Conservation (phyloP, 495 filamentous ascomycete genomes). For the Talaromyces nanjingensis region DNA sequence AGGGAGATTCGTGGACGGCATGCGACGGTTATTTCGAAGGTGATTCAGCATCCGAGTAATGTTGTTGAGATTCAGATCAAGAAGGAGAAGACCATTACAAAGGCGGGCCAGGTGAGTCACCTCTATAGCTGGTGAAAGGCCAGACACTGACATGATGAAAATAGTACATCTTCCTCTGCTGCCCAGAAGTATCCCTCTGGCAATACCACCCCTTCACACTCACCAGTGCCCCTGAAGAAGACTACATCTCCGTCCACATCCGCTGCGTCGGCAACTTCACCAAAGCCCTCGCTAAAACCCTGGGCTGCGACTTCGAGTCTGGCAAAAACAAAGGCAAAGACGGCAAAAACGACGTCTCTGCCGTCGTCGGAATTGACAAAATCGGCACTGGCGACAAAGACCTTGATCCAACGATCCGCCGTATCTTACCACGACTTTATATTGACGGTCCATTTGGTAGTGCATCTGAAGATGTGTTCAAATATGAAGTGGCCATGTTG, state of each 20-base stretch:
- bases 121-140: neutral
- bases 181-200: slow-evolving; percentile 71
- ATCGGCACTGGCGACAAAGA: slow-evolving; percentile 40
- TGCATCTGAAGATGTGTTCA: slow-evolving; percentile 66
- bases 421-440: slow-evolving; percentile 66
- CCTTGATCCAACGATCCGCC: slow-evolving; percentile 60
- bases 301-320: slow-evolving; percentile 61
- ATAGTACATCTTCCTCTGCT: slow-evolving; percentile 73
- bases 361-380: slow-evolving; percentile 57
- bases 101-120: slow-evolving; percentile 55
- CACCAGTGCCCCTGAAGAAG: slow-evolving; percentile 73
- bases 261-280: slow-evolving; percentile 68
- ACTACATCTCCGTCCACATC: slow-evolving; percentile 76
- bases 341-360: slow-evolving; percentile 13
- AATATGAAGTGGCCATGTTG: slow-evolving; percentile 87
- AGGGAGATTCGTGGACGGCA: slow-evolving; percentile 65
- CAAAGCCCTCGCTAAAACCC: slow-evolving; percentile 49
- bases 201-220: slow-evolving; percentile 77
- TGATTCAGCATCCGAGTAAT: slow-evolving; percentile 76
- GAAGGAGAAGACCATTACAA: slow-evolving; percentile 70
- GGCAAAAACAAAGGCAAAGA: slow-evolving; percentile 21
- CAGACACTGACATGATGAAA: neutral
- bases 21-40: slow-evolving; percentile 74
- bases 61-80: slow-evolving; percentile 83
- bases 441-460: slow-evolving; percentile 76